Base-by-base conservation (phyloP, 73 alveolate species). In the Paraurostyla sp. region DNA sequence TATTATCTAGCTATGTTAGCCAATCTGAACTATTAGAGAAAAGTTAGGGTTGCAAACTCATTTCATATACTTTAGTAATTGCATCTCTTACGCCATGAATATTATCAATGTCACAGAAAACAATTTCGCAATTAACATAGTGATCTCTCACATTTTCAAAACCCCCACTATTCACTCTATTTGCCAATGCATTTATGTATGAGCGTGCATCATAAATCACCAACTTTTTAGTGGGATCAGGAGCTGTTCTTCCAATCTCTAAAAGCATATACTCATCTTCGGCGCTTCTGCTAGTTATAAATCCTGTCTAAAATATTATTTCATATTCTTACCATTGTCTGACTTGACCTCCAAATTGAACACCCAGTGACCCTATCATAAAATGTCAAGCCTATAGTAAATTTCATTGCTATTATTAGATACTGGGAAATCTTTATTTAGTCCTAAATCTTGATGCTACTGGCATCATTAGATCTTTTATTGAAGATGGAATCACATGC, bases 21-120 rank as follows among this genome's bases (percentile, higher is more conserved):
- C 82, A 65, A 38, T 35, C 41, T 25, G 78, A 59, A 46, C 87
- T 48, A 38, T 87, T 80, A 35, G 69, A 71, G 0, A 71, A 69
- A 60, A 65, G 42, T 46, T 46, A 73, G 0, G 86, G 65, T 36
- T 32, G 83, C 25, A 57, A 29, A 35, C 62, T 40, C 88, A 27
- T 90, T 52, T 51, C 76, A 7, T 52, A 78, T n/a, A 87, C 71
- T 56, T 88, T 83, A 27, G 78, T 94, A 45, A 89, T 83, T 0
- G 99, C 94, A 62, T 96, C 98, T 78, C 99, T 92, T 15, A 98
- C 99, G 87, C 92, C 97, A 78, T 98, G 99, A 60, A 98, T 98
- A 76, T 98, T 98, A 62, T 96, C 99, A 60, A 98, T 98, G 83
- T 96, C 96, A 57, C 97, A 93, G 87, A 97, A 98, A 27, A 60